A percentile compares a stretch with the other conserved stretches of the same genome.
phyloP scores from a whole-genome alignment of 495 filamentous ascomycete genomes.

The Aspergillus diversus region DNA sequence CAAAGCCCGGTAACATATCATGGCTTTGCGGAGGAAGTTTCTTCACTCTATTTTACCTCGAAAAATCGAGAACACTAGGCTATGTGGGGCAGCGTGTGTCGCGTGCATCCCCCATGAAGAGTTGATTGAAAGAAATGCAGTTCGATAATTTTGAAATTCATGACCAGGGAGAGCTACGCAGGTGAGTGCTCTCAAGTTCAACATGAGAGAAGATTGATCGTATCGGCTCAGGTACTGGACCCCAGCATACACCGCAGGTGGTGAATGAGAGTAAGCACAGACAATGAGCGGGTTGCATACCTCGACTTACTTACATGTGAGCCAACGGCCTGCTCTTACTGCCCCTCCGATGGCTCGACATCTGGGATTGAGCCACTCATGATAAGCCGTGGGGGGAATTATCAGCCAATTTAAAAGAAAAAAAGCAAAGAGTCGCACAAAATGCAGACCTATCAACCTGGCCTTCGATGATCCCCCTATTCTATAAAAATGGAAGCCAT shows the following conservation, averaged over 20 bases:
- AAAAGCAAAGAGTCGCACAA: neutral
- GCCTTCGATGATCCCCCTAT: neutral
- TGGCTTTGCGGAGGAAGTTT: neutral
- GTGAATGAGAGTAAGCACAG: constrained; percentile 6
- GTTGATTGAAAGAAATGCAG: neutral
- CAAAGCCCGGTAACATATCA: neutral
- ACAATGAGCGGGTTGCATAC: neutral
- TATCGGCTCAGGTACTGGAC: neutral
- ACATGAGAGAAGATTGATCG: neutral
- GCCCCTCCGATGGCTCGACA: neutral
- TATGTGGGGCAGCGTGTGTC: too few relatives aligned
- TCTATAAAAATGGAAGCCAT: too few relatives aligned
- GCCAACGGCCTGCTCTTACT: constrained; percentile 5
- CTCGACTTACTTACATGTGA: constrained; percentile 13
- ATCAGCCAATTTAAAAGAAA: neutral
- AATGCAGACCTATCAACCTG: neutral
- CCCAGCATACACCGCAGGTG: constrained; percentile 5
- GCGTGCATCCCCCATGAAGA: too few relatives aligned
- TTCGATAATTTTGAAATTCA: neutral
- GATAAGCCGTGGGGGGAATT: constrained; percentile 19
- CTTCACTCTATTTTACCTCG: too few relatives aligned
- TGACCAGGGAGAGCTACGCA: neutral
- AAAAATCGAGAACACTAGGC: too few relatives aligned
- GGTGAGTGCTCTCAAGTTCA: too few relatives aligned
- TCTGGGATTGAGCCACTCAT: neutral